Conservation (phyloP, 768 basidiomycete genomes). For the Leccinum imitatum region DNA sequence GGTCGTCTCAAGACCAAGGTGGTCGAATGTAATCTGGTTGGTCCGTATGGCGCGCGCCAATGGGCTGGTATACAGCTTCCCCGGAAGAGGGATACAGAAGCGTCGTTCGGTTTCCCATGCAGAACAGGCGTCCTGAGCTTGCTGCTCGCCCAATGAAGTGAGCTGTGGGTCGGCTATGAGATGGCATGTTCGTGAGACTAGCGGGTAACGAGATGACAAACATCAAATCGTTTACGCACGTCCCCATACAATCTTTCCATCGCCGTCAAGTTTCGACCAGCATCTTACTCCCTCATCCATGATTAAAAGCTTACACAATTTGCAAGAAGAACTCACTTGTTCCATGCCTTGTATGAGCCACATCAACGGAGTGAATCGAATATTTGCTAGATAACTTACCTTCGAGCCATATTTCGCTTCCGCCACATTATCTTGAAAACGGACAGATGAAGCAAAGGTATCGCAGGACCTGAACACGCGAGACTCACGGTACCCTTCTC, state of each 20-base stretch:
- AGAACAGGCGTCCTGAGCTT: slow-evolving; percentile 40
- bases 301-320: not conserved
- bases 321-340: slow-evolving; percentile 2
- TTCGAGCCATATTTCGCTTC: slow-evolving; percentile 60
- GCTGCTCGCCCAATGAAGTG: slow-evolving; percentile 51
- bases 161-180: slow-evolving; percentile 41
- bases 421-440: slow-evolving; percentile 59
- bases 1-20: slow-evolving; percentile 29
- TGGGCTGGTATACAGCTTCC: slow-evolving; percentile 2
- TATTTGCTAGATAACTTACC: slow-evolving; percentile 20
- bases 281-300: slow-evolving; percentile 36
- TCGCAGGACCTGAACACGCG: not conserved
- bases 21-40: slow-evolving; percentile 20
- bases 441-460: not conserved
- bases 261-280: slow-evolving; percentile 37
- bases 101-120: slow-evolving; percentile 4
- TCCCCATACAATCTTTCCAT: slow-evolving; percentile 67
- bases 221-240: slow-evolving; percentile 36
- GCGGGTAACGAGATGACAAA: not conserved
- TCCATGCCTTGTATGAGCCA: not conserved
- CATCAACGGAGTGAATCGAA: not conserved
- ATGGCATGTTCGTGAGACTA: not conserved
- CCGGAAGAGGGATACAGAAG: slow-evolving; percentile 3
- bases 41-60: slow-evolving; percentile 1
- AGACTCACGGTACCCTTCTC: slow-evolving; percentile 36